Base-by-base conservation (phyloP, 768 basidiomycete genomes). In the Boletus huronensis region DNA sequence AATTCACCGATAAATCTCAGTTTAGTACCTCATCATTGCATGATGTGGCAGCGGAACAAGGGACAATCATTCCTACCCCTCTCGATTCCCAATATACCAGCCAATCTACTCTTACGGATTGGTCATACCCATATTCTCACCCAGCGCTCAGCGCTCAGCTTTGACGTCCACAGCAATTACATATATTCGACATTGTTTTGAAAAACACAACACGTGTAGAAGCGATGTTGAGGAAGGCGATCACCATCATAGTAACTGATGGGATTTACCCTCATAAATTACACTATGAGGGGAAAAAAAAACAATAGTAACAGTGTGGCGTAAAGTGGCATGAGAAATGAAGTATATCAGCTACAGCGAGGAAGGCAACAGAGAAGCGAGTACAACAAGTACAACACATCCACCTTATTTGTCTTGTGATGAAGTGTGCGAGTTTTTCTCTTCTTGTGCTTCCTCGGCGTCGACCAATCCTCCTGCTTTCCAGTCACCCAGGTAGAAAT, bases 401-500 rank as follows among this genome's bases (percentile, higher is more conserved):
- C 17, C 40, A 16, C 44, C 32, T 52, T 50, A 58, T 21, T 38
- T 48, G 13, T 46, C 39, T 6, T 49, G 32, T 31, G 63, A 57
- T 11, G 46, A 60, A 5, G 53, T 47, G 0, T 46, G 49, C 31
- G 59, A 67, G 23, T 0, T 6, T 52, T 60, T 61, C 47, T 60
- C 55, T 36, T 5, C 13, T n/a, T 8, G 52, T 31, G 58, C 73
- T 57, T 74, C 70, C 58, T 84, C 82, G 3, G 72, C 74, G 3
- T 60, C 54, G 19, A 70, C 67, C 40, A 82, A 58, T 14, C 74
- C 74, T 25, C 64, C 75, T 6, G 67, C 66, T 17, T 52, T 62
- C 68, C 78, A 79, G 61, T 87, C 83, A 31, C 64, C 63, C 5
- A 88, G 78, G 61, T 84, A 83, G 71, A 85, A 82, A 64, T 86